A percentile compares a stretch with the other conserved stretches of the same genome.
phyloP scores from a whole-genome alignment of 108 stramenopile genomes.

The Nitzschia sp. region DNA sequence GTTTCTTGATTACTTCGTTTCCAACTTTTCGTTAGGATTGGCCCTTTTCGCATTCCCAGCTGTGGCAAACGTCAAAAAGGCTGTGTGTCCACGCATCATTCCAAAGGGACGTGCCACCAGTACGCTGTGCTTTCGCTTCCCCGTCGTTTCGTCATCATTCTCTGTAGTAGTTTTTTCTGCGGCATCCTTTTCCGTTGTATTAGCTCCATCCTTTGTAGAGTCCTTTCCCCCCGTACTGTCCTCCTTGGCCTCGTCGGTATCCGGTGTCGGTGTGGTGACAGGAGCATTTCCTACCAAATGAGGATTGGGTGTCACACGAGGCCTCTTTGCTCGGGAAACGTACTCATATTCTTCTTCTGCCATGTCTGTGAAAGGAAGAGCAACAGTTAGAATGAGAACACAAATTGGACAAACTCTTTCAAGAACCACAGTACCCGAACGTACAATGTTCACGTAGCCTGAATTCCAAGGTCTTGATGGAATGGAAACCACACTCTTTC shows the following conservation, averaged over 20 bases:
- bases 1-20: too few relatives aligned
- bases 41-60: slow-evolving; percentile 56
- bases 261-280: neutral
- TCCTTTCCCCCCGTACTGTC: neutral
- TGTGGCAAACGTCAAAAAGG: slow-evolving; percentile 94
- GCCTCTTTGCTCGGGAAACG: slow-evolving; percentile 53
- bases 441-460: slow-evolving; percentile 70
- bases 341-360: slow-evolving; percentile 61
- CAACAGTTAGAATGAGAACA: too few relatives aligned
- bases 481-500: slow-evolving; percentile 72
- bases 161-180: neutral
- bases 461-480: slow-evolving; percentile 83
- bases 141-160: slow-evolving; percentile 17
- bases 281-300: slow-evolving; percentile 1
- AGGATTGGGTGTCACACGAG: slow-evolving; percentile 28
- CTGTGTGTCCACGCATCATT: slow-evolving; percentile 94
- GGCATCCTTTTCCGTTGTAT: neutral
- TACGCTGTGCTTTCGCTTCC: slow-evolving; percentile 39
- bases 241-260: neutral
- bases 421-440: too few relatives aligned
- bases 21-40: slow-evolving; percentile 29
- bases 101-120: slow-evolving; percentile 75
- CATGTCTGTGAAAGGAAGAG: slow-evolving; percentile 32
- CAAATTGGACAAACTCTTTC: too few relatives aligned
- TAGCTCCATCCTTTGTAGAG: neutral